Evolutionary conservation across 106 monocot species (phyloP).

Genomic region (Dendrobium huoshanense): DNA sequence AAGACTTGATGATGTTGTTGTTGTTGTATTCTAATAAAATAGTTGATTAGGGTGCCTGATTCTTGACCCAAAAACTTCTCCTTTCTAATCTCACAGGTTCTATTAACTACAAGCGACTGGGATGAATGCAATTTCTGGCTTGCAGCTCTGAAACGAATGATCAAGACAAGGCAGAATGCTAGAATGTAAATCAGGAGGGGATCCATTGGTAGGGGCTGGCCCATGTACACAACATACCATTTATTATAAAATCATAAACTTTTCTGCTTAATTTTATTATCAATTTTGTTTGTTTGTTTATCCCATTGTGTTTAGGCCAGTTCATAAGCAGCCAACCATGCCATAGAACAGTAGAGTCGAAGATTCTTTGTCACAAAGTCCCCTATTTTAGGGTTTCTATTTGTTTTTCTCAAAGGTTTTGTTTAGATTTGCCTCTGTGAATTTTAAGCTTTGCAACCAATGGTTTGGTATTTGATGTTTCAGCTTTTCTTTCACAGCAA

Average conservation of each 20-base stretch:
- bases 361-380: not conserved
- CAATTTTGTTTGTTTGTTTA: not conserved
- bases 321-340: not conserved
- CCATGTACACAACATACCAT: not conserved
- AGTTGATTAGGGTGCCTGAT: no score
- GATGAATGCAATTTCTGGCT: slow-evolving; percentile 99
- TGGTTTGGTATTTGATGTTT: not conserved
- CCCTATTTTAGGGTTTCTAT: not conserved
- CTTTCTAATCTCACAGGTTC: slow-evolving; percentile 37
- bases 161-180: slow-evolving; percentile 72
- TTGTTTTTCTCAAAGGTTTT: not conserved
- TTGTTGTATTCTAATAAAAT: no score
- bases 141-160: slow-evolving; percentile 89
- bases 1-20: no score
- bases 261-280: not conserved
- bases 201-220: not conserved
- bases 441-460: not conserved
- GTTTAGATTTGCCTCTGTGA: not conserved
- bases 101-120: slow-evolving; percentile 91
- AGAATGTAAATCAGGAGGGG: slow-evolving; percentile 23
- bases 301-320: slow-evolving; percentile 1
- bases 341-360: not conserved
- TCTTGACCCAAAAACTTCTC: not conserved
- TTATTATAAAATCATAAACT: not conserved
- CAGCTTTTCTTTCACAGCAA: not conserved